These are phyloP conservation scores for Lunularia cruciata DNA, from an alignment of 225 moss, liverwort and hornwort genomes.

Conservation along the genomic window DNA sequence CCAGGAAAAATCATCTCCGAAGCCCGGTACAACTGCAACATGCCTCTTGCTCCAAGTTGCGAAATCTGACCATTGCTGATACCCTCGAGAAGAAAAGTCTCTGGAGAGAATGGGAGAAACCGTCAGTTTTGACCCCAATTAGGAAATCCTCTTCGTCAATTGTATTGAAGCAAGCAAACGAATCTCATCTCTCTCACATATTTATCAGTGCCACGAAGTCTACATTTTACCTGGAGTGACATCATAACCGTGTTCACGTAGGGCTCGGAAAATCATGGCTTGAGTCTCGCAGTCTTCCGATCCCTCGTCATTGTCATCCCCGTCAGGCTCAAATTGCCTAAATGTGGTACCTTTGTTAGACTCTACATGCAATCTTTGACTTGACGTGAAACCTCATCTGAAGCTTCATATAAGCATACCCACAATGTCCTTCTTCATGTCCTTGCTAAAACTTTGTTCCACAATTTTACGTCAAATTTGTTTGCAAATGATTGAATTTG, in stretches of 20 bases:
- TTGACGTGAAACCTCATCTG: too few species aligned
- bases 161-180: neutral
- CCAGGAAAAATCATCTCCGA: conserved; percentile 27
- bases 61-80: conserved; percentile 19
- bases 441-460: too few species aligned
- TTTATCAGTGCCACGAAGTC: too few species aligned
- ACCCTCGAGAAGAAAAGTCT: conserved; percentile 20
- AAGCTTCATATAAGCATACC: neutral
- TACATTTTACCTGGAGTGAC: conserved; percentile 20
- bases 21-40: conserved; percentile 29
- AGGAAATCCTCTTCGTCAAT: neutral
- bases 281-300: conserved; percentile 19
- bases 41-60: conserved; percentile 21
- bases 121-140: neutral
- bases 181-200: neutral
- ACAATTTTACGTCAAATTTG: too few species aligned
- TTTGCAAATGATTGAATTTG: too few species aligned
- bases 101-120: neutral
- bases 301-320: conserved; percentile 5
- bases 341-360: too few species aligned
- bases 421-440: too few species aligned
- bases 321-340: conserved; percentile 16
- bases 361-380: too few species aligned
- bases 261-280: conserved; percentile 24
- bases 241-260: conserved; percentile 25